Evolutionary conservation across 441 rosid genomes (phyloP), one percentile per base, ranked within the genome.

Genomic region (Eutrema salsugineum): DNA sequence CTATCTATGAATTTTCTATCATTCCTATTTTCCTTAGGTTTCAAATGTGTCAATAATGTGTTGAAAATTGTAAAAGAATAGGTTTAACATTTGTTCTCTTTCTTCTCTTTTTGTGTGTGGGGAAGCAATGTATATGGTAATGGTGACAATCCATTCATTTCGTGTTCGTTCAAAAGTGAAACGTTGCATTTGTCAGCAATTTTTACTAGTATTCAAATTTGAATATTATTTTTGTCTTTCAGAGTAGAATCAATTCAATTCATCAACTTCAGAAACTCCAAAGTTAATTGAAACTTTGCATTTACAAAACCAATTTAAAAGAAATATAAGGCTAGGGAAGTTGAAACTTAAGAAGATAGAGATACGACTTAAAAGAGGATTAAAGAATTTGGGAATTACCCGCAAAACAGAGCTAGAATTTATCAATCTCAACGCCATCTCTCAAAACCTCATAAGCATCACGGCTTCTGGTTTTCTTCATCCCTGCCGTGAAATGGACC

Each of bases 401-500:
- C 2, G 4, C 3, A 56, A 61, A 46, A 48, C 62, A 48, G 19
- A 63, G 67, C 75, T 70, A 93, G 80, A 91, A 95, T 77, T 91
- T 97, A 36, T 85, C 83, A 11, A 89, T 87, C 68, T 87, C 84
- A 38, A 87, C 75, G 19, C 87, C 89, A 61, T 82, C 83, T 78
- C 79, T 83, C 15, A 89, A 84, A 48, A 76, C 69, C 53, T 87
- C 91, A 68, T 85, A 91, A 22, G 90, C 93, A 70, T 83, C 89
- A 66, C 86, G 88, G 2, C 88, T 81, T 84, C 91, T 89, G 2
- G 94, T 85, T 76, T 95, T 93, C 88, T 83, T 93, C 47, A 95
- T 87, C 30, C 99, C 97, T 0, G 99, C 99, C 2, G 85, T 86
- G 62, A 95, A 89, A 91, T 96, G 92, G 2, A 95, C 82, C 83